Percentiles rank a stretch among this genome's conserved stretches.
phyloP scores from a whole-genome alignment of 345 rosid species.

The Aquilaria malaccensis region DNA sequence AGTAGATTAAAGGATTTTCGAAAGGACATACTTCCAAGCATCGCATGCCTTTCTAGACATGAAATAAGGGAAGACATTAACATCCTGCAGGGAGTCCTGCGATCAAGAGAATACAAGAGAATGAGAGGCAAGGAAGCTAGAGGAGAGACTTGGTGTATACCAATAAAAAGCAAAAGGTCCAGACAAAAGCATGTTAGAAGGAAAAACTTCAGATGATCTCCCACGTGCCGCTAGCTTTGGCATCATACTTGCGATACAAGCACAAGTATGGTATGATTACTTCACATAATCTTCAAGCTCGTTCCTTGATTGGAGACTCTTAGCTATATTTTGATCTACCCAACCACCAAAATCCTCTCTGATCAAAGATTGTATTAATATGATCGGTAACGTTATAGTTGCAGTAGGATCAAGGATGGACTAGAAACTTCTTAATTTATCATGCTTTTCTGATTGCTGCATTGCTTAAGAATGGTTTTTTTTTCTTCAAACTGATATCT shows the following conservation, averaged over 20 bases:
- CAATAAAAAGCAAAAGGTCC: constrained; percentile 32
- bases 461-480: no score
- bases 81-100: constrained; percentile 61
- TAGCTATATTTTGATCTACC: neutral
- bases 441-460: no score
- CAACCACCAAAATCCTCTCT: no score
- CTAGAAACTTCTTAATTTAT: no score
- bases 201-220: constrained; percentile 15
- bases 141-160: constrained; percentile 35
- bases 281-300: constrained; percentile 4
- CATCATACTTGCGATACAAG: constrained; percentile 2
- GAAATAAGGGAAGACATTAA: constrained; percentile 72
- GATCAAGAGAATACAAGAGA: constrained; percentile 74
- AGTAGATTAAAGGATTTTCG: constrained; percentile 82
- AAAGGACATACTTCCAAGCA: constrained; percentile 61
- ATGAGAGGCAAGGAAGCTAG: constrained; percentile 38
- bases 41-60: constrained; percentile 54
- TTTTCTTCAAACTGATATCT: no score
- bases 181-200: constrained; percentile 19
- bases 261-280: neutral
- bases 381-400: no score
- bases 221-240: constrained; percentile 2
- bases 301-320: constrained; percentile 2
- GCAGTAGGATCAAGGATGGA: no score
- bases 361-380: no score